Evolutionary conservation across 305 asterid species (phyloP), one percentile per base, ranked within the genome.

Genomic region (Rubia tinctorum): DNA sequence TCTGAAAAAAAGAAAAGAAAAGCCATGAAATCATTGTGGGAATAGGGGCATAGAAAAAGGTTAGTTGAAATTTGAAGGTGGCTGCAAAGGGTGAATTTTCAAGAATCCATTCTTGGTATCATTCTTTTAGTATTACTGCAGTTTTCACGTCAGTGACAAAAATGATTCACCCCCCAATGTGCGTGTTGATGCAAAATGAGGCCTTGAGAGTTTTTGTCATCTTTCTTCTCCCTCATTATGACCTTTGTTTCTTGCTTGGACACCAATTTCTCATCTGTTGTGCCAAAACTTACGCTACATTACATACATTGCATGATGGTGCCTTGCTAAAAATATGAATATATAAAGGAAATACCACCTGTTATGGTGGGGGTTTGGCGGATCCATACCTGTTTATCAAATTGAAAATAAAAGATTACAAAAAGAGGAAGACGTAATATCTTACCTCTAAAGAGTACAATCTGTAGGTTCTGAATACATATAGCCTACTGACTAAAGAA

Each of bases 151-250:
- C 71, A n/a, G 42, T 12, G 14, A n/a, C 22, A 43, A 12, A n/a
- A 40, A 66, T 51, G 30, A 27, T 30, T 17, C 61, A 17, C 59
- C 22, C 6, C 55, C 14, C 20, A 6, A 30, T 22, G 63, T 22
- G 63, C 30, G 30, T 20, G 40, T 22, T 22, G 40, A 11, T 20
- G 62, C 23, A 72, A 66, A 45, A 64, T 56, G 58, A 49, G 56
- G 59, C 73, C 68, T 69, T 68, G 72, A 43, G 47, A 37, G 30
- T 64, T 79, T 62, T 64, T 61, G 72, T 62, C 75, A 60, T 68
- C 30, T 64, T 70, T 25, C 43, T 56, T 30, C 30, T 13, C 14
- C 37, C 58, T 42, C 59, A 72, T 61, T 39, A 42, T 42, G 66
- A 45, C 23, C 11, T 15, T 22, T 17, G 58, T 51, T 51, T 51